Evolutionary conservation across 352 stramenopile genomes (phyloP).

Genomic region (Phytophthora megakarya): DNA sequence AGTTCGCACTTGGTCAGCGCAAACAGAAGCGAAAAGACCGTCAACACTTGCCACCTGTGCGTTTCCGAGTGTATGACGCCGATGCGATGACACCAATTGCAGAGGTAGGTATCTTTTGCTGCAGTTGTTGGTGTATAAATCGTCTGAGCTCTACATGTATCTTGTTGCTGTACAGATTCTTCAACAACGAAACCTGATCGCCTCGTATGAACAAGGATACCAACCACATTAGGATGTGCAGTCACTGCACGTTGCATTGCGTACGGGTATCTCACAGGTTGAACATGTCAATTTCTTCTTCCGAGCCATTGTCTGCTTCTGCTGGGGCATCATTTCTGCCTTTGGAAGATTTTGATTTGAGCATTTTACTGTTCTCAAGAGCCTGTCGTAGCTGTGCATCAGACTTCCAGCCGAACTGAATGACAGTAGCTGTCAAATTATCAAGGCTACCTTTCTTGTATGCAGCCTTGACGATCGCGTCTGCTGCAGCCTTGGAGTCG

Average conservation of each 20-base stretch:
- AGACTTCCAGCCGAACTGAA: conserved; percentile 54
- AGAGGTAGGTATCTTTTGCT: conserved; percentile 47
- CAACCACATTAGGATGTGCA: conserved; percentile 8
- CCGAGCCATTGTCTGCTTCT: conserved; percentile 9
- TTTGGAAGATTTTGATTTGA: conserved; percentile 3
- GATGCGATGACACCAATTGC: conserved; percentile 46
- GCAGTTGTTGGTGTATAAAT: neutral
- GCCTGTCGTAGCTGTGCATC: conserved; percentile 22
- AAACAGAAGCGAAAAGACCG: conserved; percentile 24
- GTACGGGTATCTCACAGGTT: conserved; percentile 34
- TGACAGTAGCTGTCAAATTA: conserved; percentile 60
- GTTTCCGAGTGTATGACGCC: conserved; percentile 48
- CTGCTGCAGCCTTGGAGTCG: conserved; percentile 47
- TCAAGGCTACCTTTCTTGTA: conserved; percentile 60
- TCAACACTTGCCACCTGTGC: conserved; percentile 21
- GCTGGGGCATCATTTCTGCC: conserved; percentile 1
- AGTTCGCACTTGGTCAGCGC: conserved; percentile 31
- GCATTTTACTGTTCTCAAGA: conserved; percentile 6
- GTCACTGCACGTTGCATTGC: neutral
- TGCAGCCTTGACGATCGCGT: conserved; percentile 60
- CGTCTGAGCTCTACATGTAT: neutral
- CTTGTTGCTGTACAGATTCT: conserved; percentile 28
- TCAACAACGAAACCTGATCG: conserved; percentile 41
- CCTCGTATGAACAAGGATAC: conserved; percentile 31
- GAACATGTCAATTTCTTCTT: conserved; percentile 67